Evolutionary conservation across 176 grass and related monocot genomes (phyloP), one percentile per base, ranked within the genome.

Genomic region (Aegilops umbellulata): DNA sequence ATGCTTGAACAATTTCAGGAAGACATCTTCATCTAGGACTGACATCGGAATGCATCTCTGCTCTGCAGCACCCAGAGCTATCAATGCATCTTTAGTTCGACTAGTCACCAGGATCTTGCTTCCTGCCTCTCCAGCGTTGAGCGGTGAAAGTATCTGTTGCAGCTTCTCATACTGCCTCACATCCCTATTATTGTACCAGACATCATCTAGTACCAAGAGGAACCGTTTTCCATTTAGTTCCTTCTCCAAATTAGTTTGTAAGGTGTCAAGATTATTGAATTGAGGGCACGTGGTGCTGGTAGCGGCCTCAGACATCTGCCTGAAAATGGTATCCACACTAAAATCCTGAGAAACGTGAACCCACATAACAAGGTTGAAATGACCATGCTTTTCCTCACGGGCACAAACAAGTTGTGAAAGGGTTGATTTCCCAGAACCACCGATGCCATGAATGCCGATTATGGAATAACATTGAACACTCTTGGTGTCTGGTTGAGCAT

Each of bases 371-470:
- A 49, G 72, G 42, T 75, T 42, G 17, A 75, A 75, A 29, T 51
- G 72, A 16, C 7, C 24, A 49, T 49, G 24, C 24, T 75, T 51
- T 75, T 75, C 9, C 72, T 75, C 24, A 49, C 72, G 72, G 8
- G 3, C 38, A 74, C 34, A 65, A 44, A 76, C 46, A 51, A 76
- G 46, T 31, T 77, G 74, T 31, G 47, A 49, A 77, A 77, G 47
- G 47, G 74, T 77, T 57, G 74, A 77, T 13, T 77, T 77, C 5
- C 74, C 74, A n/a, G 47, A 77, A 20, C 74, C 74, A 0, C 26
- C 8, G 11, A 83, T 83, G 35, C 82, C 82, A 74, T 83, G 55
- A 30, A 84, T 76, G 26, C 70, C 69, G 32, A 84, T 26, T 32
- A 64, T 2, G n/a, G 36, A 75, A 76, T 76, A 76, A 22, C 2